These are phyloP conservation scores for Colletotrichum costaricense DNA, from an alignment of 2,329 filamentous ascomycete genomes.

Conservation along the genomic window DNA sequence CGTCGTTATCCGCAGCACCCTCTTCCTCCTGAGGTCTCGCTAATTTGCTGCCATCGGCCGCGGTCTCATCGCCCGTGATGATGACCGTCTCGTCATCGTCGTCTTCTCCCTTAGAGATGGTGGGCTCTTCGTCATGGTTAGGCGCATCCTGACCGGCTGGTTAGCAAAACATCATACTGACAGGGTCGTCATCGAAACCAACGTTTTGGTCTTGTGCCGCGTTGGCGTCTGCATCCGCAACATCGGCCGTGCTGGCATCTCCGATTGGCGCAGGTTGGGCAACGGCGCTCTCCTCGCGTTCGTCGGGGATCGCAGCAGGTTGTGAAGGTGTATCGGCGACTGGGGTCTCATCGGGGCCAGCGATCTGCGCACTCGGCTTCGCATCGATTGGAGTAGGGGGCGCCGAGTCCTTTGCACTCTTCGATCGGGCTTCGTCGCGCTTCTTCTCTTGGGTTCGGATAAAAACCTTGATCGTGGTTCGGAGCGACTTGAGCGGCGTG, in stretches of 20 bases:
- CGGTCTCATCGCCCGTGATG: constrained; percentile 30
- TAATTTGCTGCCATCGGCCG: constrained; percentile 12
- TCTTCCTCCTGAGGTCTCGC: constrained; percentile 27
- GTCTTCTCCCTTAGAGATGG: constrained; percentile 28
- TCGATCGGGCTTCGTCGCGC: constrained; percentile 72
- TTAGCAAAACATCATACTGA: background rate
- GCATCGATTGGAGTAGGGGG: constrained; percentile 56
- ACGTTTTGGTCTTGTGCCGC: constrained; percentile 15
- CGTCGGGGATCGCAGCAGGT: background rate
- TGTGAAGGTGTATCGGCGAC: constrained; percentile 33
- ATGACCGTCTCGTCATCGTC: constrained; percentile 33
- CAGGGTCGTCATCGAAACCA: background rate
- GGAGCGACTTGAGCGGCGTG: constrained; percentile 88
- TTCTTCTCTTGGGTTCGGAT: constrained; percentile 93
- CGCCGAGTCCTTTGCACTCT: constrained; percentile 55
- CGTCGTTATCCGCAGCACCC: constrained; percentile 36
- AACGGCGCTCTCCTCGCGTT: background rate
- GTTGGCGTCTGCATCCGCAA: background rate
- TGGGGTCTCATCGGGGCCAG: constrained; percentile 39
- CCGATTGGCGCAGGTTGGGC: background rate
- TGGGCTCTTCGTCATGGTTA: background rate
- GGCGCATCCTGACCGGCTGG: constrained; percentile 17
- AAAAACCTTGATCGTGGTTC: constrained; percentile 92
- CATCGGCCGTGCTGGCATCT: background rate
- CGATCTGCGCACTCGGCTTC: constrained; percentile 45